Percentiles rank a stretch among this genome's conserved stretches.
These are phyloP conservation scores for Avena eriantha DNA, from an alignment of 176 grass and related monocot genomes.

Conservation along the genomic window DNA sequence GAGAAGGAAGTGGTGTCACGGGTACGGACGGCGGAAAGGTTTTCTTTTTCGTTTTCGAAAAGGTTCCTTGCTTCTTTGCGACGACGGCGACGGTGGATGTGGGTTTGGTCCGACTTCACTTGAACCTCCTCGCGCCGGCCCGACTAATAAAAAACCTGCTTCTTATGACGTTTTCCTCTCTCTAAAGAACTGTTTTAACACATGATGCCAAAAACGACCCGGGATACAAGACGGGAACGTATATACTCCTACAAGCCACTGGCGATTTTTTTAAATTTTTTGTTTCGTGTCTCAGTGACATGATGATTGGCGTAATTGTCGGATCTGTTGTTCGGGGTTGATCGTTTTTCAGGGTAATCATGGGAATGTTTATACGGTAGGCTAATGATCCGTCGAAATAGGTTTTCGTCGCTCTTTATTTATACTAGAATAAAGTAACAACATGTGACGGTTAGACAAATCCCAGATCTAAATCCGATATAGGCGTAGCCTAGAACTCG, in stretches of 20 bases:
- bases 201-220: background rate
- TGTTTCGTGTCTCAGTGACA: background rate
- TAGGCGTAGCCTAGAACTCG: too few relatives aligned
- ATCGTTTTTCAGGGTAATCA: background rate
- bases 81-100: background rate
- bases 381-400: too few relatives aligned
- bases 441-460: too few relatives aligned
- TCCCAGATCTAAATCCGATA: too few relatives aligned
- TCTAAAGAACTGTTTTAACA: background rate
- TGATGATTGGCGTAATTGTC: background rate
- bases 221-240: background rate
- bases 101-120: background rate
- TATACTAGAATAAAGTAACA: too few relatives aligned
- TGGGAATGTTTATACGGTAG: background rate
- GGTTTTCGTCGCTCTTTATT: too few relatives aligned
- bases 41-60: conserved; percentile 22
- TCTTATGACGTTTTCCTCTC: background rate
- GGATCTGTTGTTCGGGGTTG: background rate
- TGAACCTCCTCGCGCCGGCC: background rate
- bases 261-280: background rate
- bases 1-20: conserved; percentile 14
- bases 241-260: background rate
- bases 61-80: background rate
- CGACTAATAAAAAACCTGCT: background rate
- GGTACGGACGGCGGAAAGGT: conserved; percentile 39